phyloP scores from a whole-genome alignment of 768 basidiomycete genomes.

The Leccinum truebloodii region DNA sequence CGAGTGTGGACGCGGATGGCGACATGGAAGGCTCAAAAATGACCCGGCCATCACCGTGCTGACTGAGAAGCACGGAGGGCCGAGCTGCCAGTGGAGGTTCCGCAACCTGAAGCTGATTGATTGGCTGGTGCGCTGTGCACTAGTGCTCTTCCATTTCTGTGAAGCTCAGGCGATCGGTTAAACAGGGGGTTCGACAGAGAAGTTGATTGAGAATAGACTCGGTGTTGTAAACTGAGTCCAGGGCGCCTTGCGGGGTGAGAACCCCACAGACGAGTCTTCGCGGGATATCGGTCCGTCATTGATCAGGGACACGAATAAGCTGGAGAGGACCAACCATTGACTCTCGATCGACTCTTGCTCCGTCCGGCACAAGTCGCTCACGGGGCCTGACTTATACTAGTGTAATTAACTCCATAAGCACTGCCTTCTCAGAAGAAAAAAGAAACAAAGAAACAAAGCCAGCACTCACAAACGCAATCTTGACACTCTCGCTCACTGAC shows the following conservation, averaged over 20 bases:
- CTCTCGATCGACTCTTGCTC: not conserved
- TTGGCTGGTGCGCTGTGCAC: too few relatives aligned
- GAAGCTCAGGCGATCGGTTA: not conserved
- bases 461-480: not conserved
- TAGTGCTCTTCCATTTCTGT: too few relatives aligned
- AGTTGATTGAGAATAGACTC: not conserved
- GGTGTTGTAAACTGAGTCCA: not conserved
- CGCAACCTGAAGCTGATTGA: too few relatives aligned
- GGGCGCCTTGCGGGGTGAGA: constrained; percentile 10
- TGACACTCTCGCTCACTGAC: not conserved
- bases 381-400: not conserved
- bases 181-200: not conserved
- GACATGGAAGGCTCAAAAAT: too few relatives aligned
- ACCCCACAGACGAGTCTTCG: not conserved
- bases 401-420: not conserved
- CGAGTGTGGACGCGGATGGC: too few relatives aligned
- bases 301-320: not conserved
- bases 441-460: not conserved
- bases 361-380: not conserved
- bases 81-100: too few relatives aligned
- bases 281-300: not conserved
- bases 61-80: too few relatives aligned
- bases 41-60: too few relatives aligned
- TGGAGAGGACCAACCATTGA: not conserved
- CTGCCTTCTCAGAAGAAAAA: not conserved